A percentile compares a stretch with the other conserved stretches of the same genome.
phyloP scores from a whole-genome alignment of 2,329 filamentous ascomycete genomes.

The Fusarium illudens region DNA sequence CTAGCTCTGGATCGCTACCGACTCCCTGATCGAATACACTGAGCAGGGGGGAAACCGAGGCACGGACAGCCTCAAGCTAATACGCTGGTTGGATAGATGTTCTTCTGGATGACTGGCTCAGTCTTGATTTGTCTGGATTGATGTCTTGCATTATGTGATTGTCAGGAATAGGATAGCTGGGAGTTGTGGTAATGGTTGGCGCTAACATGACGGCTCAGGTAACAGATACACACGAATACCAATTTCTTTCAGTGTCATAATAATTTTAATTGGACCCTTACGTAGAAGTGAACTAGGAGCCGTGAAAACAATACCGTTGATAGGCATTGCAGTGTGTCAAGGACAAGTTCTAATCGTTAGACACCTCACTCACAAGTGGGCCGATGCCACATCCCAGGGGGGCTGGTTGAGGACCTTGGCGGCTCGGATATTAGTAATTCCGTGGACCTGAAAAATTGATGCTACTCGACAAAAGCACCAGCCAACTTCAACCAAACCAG shows the following conservation, averaged over 20 bases:
- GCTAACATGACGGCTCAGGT: constrained; percentile 18
- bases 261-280: neutral
- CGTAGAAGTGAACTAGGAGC: neutral
- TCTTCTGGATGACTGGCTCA: constrained; percentile 9
- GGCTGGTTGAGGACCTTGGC: no score
- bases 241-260: constrained; percentile 20
- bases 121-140: constrained; percentile 15
- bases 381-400: no score
- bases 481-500: constrained; percentile 24
- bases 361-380: no score
- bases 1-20: neutral
- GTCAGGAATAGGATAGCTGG: constrained; percentile 21
- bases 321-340: no score
- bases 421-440: constrained; percentile 25
- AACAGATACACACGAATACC: constrained; percentile 34
- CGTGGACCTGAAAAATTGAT: constrained; percentile 37
- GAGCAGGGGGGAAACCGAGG: neutral
- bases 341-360: no score
- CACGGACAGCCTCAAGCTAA: neutral
- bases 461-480: constrained; percentile 1
- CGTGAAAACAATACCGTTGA: neutral
- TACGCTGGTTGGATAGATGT: constrained; percentile 15
- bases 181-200: constrained; percentile 27
- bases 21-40: neutral
- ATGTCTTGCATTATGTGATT: constrained; percentile 27